These are phyloP conservation scores for Ophiostoma himal-ulmi DNA, from an alignment of 2,329 filamentous ascomycete species.

Conservation along the genomic window DNA sequence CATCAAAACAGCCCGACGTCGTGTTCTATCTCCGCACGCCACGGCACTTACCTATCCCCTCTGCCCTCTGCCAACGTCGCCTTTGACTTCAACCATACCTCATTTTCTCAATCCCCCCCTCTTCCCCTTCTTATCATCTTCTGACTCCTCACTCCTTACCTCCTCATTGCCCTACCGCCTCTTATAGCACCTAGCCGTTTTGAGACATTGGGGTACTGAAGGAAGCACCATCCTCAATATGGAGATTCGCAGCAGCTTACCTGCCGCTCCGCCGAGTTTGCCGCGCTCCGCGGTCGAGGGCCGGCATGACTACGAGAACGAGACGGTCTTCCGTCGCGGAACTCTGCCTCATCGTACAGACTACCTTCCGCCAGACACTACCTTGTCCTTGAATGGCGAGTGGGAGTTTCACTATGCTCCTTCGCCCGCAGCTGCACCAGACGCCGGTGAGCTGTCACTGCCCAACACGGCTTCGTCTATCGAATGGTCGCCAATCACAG, in stretches of 20 bases:
- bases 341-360: constrained; percentile 52
- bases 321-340: constrained; percentile 54
- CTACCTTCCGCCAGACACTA: constrained; percentile 49
- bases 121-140: not conserved
- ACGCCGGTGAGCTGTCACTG: constrained; percentile 24
- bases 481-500: constrained; percentile 43
- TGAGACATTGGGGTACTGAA: constrained; percentile 2
- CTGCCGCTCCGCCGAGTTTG: constrained; percentile 11
- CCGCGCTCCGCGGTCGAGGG: constrained; percentile 13
- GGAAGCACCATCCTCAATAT: not conserved
- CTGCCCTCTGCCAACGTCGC: not conserved
- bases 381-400: constrained; percentile 48
- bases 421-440: constrained; percentile 40
- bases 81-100: not conserved
- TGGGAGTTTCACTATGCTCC: constrained; percentile 52
- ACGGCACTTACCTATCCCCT: not conserved
- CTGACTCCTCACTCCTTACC: not conserved
- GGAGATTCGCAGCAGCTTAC: constrained; percentile 4
- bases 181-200: not conserved
- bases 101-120: not conserved
- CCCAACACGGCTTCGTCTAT: not conserved
- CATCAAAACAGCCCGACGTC: not conserved
- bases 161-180: not conserved
- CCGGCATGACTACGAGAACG: constrained; percentile 56
- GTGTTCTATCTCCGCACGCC: not conserved